Evolutionary conservation across 192 early-diverging fungal species (phyloP).

Genomic region (Podila epicladia): DNA sequence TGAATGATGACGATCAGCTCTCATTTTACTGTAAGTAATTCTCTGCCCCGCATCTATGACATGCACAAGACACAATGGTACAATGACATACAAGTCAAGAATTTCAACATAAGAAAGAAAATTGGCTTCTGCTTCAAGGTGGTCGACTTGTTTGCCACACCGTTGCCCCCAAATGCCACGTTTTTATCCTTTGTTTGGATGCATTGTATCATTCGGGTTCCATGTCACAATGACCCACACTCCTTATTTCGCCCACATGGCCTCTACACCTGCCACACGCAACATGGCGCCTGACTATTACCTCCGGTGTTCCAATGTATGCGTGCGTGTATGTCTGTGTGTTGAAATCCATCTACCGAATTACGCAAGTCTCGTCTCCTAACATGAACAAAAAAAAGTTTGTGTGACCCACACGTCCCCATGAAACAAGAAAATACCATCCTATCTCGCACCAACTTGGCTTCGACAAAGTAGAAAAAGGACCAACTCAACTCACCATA

Average conservation of each 20-base stretch:
- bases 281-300: neutral
- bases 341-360: conserved; percentile 6
- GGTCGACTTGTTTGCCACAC: too few relatives aligned
- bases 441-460: too few relatives aligned
- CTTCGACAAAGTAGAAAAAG: too few relatives aligned
- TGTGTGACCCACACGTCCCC: neutral
- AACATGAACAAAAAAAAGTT: neutral
- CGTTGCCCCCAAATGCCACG: too few relatives aligned
- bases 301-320: neutral
- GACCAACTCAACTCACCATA: neutral
- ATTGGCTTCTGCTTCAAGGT: too few relatives aligned
- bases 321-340: conserved; percentile 3
- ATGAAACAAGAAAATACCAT: too few relatives aligned
- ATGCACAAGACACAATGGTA: neutral
- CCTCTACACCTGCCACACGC: neutral
- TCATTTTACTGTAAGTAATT: conserved; percentile 67
- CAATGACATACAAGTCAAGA: too few relatives aligned
- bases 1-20: conserved; percentile 91
- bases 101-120: too few relatives aligned
- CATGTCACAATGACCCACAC: too few relatives aligned
- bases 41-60: neutral
- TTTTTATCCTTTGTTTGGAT: too few relatives aligned
- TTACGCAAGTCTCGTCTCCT: conserved; percentile 10
- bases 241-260: too few relatives aligned
- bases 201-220: too few relatives aligned